Base-by-base conservation (phyloP, 129 eudicot species). In the Arctium minus region DNA sequence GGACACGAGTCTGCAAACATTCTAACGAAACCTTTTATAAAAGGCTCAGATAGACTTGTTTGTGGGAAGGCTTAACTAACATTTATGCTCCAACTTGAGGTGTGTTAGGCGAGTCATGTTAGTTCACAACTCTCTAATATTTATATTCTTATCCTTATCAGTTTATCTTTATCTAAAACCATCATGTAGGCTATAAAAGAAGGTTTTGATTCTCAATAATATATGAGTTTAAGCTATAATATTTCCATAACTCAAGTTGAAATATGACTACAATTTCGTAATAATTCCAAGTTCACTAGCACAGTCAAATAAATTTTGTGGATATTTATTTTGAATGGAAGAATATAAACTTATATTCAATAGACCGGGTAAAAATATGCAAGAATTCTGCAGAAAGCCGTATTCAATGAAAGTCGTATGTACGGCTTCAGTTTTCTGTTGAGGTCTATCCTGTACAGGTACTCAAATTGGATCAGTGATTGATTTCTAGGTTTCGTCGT, bases 251-350 rank as follows among this genome's bases (percentile, higher is more conserved):
- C 46, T 46, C 2, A 70, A 42, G 56, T 67, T 50, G 53, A 80
- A 80, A 65, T 6, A 72, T 53, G 9, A 72, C 56, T 80, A 70
- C 37, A 80, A 72, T 50, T 32, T 30, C 13, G 12, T 2, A 5
- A 5, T 9, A 76, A 31, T 72, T 53, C 48, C 10, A 50, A 60
- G 65, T 73, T 80, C 69, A 80, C 73, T 48, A 72, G 77, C 30
- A 53, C 32, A 40, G 46, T 46, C 76, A 2, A 10, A 70, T 70
- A 44, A 29, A 1, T 46, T 17, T 78, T 39, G 74, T 65, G 42
- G 83, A 30, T 70, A 39, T 35, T 12, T 60, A 60, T 60, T 60
- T n/a, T n/a, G 68, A 60, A 18, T 4, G 29, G 68, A 60, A 60
- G 68, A 18, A 60, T 46, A 46, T 46, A 46, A 46, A 46, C 56